Conservation (phyloP, 2,329 filamentous ascomycete species). For the Cordyceps militaris region DNA sequence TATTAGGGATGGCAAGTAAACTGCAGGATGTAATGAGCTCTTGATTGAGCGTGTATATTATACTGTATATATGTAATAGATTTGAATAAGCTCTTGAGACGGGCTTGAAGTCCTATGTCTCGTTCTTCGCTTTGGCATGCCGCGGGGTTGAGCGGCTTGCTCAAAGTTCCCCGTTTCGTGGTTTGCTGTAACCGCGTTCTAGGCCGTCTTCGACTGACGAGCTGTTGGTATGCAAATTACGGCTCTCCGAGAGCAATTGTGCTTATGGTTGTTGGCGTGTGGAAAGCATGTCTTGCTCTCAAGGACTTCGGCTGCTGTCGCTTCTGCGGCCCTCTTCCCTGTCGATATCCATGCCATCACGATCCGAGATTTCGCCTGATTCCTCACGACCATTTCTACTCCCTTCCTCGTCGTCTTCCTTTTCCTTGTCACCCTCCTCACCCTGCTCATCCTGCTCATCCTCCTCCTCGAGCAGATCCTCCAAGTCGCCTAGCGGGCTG, state of each 20-base stretch:
- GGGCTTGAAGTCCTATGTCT: background rate
- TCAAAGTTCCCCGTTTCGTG: background rate
- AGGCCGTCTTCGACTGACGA: too few relatives aligned
- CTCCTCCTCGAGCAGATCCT: conserved; percentile 59
- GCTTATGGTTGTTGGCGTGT: background rate
- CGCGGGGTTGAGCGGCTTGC: background rate
- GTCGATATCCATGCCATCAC: conserved; percentile 35
- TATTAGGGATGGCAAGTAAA: conserved; percentile 51
- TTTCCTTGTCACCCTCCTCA: conserved; percentile 21
- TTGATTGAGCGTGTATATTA: conserved; percentile 6
- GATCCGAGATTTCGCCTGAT: conserved; percentile 32
- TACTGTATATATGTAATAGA: conserved; percentile 4
- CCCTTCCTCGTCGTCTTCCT: conserved; percentile 42
- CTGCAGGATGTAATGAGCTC: conserved; percentile 28
- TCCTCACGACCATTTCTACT: conserved; percentile 26
- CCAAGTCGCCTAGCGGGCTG: conserved; percentile 75
- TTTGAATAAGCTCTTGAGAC: too few relatives aligned
- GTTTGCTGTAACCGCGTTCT: background rate
- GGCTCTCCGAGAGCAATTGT: background rate
- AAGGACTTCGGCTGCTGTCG: conserved; percentile 16
- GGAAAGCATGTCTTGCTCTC: background rate
- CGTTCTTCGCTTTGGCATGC: background rate
- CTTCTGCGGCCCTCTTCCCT: conserved; percentile 21
- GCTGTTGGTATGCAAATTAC: background rate
- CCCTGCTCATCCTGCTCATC: conserved; percentile 33